Evolutionary conservation across 1,139 yeast species (phyloP).

Genomic region (Casaregolazyma suthepensis): DNA sequence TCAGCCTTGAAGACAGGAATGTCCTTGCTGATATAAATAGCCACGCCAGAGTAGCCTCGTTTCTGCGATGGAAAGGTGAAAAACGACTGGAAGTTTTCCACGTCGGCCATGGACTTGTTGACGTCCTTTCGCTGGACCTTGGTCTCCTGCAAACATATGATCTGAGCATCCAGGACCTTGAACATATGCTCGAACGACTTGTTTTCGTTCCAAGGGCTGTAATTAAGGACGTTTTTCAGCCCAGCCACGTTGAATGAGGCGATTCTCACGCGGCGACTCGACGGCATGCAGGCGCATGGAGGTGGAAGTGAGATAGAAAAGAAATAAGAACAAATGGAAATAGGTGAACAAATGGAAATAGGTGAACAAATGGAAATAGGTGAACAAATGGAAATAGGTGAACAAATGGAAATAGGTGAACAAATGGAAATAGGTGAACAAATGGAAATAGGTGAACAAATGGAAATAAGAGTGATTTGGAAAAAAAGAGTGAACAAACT

Average conservation of each 20-base stretch:
- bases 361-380: too few relatives aligned
- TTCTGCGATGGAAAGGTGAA: constrained; percentile 54
- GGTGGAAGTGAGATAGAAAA: too few relatives aligned
- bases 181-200: constrained; percentile 48
- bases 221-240: constrained; percentile 67
- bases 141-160: constrained; percentile 79
- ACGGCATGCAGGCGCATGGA: background rate
- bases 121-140: constrained; percentile 54
- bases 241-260: constrained; percentile 86
- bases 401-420: too few relatives aligned
- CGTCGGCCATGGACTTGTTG: constrained; percentile 46
- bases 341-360: too few relatives aligned
- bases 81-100: constrained; percentile 56
- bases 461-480: too few relatives aligned
- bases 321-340: background rate
- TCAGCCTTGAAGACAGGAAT: constrained; percentile 63
- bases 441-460: too few relatives aligned
- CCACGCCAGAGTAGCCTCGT: constrained; percentile 91
- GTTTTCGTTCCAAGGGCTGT: constrained; percentile 71
- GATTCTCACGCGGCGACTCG: constrained; percentile 33
- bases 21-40: constrained; percentile 58
- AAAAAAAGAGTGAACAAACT: too few relatives aligned
- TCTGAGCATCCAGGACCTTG: constrained; percentile 56
- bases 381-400: too few relatives aligned
- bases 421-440: too few relatives aligned